These are phyloP conservation scores for Nannochloris sp. DNA, from an alignment of 139 green algal genomes.

Conservation along the genomic window DNA sequence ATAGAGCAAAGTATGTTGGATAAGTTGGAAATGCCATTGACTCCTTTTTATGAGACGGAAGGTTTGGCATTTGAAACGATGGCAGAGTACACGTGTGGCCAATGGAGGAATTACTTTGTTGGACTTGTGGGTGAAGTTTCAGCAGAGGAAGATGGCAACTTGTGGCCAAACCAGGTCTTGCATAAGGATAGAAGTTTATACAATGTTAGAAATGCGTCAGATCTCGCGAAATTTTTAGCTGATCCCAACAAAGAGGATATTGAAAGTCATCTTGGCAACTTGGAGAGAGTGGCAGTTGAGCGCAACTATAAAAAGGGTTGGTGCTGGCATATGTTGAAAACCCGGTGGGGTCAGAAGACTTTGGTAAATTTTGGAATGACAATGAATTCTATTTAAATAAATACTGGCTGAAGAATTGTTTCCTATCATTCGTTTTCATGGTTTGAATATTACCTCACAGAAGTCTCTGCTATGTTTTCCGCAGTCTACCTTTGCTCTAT, in stretches of 20 bases:
- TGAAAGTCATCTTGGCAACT: conserved; percentile 25
- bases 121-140: conserved; percentile 33
- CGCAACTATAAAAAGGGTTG: conserved; percentile 28
- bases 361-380: conserved; percentile 11
- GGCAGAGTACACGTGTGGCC: conserved; percentile 16
- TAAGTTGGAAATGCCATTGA: conserved; percentile 15
- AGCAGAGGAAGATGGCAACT: conserved; percentile 32
- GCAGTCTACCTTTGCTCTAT: neutral
- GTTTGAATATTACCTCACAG: neutral
- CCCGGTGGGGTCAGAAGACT: conserved; percentile 27
- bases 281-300: conserved; percentile 33
- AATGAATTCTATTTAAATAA: neutral
- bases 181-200: conserved; percentile 32
- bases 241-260: conserved; percentile 27
- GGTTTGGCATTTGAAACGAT: conserved; percentile 20
- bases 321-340: conserved; percentile 33
- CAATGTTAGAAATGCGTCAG: conserved; percentile 35
- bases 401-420: too few species aligned
- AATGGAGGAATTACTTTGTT: conserved; percentile 37
- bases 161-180: conserved; percentile 52
- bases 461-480: neutral
- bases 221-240: conserved; percentile 39
- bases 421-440: neutral
- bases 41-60: conserved; percentile 20
- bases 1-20: conserved; percentile 21